phyloP scores from a whole-genome alignment of 345 rosid genomes.

The Ceriops tagal region DNA sequence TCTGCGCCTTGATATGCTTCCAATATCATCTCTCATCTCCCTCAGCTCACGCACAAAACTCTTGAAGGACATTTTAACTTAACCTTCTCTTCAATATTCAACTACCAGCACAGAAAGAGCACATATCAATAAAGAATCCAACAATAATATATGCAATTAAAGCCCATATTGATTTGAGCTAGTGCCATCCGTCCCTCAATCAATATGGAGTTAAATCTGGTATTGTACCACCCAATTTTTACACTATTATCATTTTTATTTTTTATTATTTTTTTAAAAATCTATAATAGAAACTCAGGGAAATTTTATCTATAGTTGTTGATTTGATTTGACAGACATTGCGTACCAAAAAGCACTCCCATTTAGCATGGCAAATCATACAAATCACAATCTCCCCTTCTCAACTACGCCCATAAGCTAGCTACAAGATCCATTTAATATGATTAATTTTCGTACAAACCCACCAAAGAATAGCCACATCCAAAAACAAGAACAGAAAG shows the following conservation, averaged over 20 bases:
- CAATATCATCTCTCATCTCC: slow-evolving; percentile 77
- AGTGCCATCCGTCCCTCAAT: no score
- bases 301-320: neutral
- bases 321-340: neutral
- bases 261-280: no score
- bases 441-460: no score
- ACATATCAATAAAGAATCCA: neutral
- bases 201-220: no score
- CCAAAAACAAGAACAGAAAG: neutral
- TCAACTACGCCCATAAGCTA: no score
- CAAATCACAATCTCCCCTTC: neutral
- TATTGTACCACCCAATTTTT: no score
- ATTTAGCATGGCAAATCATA: neutral
- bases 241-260: no score
- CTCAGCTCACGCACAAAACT: slow-evolving; percentile 79
- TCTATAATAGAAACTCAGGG: neutral
- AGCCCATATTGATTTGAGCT: neutral
- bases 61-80: slow-evolving; percentile 63
- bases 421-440: no score
- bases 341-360: neutral
- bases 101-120: slow-evolving; percentile 19
- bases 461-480: neutral
- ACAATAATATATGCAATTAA: neutral
- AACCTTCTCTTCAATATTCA: slow-evolving; percentile 18
- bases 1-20: slow-evolving; percentile 62